A percentile compares a stretch with the other conserved stretches of the same genome.
These are phyloP conservation scores for Colletotrichum limetticola DNA, from an alignment of 2,329 filamentous ascomycete species.

Conservation along the genomic window DNA sequence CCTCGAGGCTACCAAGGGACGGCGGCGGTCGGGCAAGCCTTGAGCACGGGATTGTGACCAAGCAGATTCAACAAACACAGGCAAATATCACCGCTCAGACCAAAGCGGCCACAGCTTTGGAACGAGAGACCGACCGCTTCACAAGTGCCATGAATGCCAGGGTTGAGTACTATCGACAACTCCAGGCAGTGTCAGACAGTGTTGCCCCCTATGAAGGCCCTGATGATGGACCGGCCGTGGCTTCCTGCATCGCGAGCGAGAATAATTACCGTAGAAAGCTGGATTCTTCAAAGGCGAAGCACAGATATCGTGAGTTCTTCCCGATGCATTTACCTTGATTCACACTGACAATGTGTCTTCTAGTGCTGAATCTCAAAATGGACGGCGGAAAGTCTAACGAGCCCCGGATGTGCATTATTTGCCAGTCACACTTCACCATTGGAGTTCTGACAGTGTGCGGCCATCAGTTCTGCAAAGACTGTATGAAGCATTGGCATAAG, in stretches of 20 bases:
- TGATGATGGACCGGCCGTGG: constrained; percentile 62
- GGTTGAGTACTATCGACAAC: constrained; percentile 88
- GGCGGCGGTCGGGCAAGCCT: constrained; percentile 47
- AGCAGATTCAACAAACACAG: constrained; percentile 71
- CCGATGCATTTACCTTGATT: too few species aligned
- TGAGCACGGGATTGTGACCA: constrained; percentile 74
- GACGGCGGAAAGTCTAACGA: constrained; percentile 72
- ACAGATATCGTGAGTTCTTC: constrained; percentile 71
- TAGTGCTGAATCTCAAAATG: constrained; percentile 64
- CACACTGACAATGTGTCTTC: background rate
- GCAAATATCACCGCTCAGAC: constrained; percentile 61
- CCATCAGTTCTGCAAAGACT: constrained; percentile 92
- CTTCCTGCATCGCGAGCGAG: constrained; percentile 56
- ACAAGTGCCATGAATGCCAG: constrained; percentile 84
- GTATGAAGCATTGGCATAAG: constrained; percentile 82
- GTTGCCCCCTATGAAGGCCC: constrained; percentile 79
- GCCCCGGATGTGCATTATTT: constrained; percentile 85
- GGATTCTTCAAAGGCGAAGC: constrained; percentile 74
- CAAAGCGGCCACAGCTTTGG: constrained; percentile 60
- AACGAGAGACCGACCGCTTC: constrained; percentile 81
- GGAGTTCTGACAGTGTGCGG: constrained; percentile 89
- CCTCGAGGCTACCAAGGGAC: constrained; percentile 71
- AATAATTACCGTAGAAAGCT: constrained; percentile 66
- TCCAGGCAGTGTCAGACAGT: constrained; percentile 91
- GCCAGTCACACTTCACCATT: constrained; percentile 78